Conservation (phyloP, 2,329 filamentous ascomycete species). For the Cadophora luteo-olivacea region DNA sequence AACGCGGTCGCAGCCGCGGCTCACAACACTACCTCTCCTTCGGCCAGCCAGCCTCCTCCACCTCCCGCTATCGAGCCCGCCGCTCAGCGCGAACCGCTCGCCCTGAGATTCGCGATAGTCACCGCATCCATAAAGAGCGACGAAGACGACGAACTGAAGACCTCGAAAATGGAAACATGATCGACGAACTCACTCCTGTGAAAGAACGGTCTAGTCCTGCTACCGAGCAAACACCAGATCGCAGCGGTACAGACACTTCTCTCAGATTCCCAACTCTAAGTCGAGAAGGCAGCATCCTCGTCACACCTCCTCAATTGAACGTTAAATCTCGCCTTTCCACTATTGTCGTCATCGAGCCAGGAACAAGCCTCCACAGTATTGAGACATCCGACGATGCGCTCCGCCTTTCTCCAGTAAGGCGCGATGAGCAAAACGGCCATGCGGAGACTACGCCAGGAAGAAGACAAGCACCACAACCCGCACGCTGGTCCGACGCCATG, state of each 20-base stretch:
- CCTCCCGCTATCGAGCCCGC: not conserved
- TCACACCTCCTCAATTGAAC: conserved; percentile 9
- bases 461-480: not conserved
- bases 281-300: not conserved
- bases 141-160: conserved; percentile 20
- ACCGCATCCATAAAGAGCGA: conserved; percentile 25
- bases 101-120: conserved; percentile 20
- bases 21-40: conserved; percentile 30
- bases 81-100: not conserved
- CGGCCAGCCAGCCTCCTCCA: not conserved
- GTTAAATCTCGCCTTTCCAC: not conserved
- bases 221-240: not conserved
- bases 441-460: not conserved
- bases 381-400: not conserved
- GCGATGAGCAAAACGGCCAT: too few species aligned
- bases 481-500: conserved; percentile 36
- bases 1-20: conserved; percentile 20
- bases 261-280: conserved; percentile 23
- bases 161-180: not conserved
- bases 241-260: not conserved
- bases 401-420: not conserved
- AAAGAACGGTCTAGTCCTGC: conserved; percentile 14
- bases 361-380: not conserved
- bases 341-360: not conserved
- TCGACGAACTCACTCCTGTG: conserved; percentile 25